Conservation (phyloP, 106 monocot species). For the Posidonia australis region DNA sequence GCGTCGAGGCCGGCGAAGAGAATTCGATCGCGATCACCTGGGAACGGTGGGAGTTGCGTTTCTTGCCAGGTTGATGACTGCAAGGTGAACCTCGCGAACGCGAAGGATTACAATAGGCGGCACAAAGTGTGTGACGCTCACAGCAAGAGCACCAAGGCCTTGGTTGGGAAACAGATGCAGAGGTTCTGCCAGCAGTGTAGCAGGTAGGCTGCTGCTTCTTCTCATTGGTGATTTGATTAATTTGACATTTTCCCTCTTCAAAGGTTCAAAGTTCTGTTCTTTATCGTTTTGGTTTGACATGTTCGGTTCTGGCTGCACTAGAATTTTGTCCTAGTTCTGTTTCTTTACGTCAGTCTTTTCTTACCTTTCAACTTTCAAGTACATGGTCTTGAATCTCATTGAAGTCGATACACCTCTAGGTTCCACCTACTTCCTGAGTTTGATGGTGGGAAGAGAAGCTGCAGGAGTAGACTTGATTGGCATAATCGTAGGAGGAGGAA, state of each 20-base stretch:
- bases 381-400: too few relatives aligned
- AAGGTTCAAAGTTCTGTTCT: too few relatives aligned
- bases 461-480: constrained; percentile 73
- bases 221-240: too few relatives aligned
- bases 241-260: too few relatives aligned
- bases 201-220: constrained; percentile 39
- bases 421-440: constrained; percentile 84
- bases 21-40: constrained; percentile 19
- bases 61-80: constrained; percentile 97
- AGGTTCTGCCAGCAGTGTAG: constrained; percentile 99
- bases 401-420: too few relatives aligned
- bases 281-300: too few relatives aligned
- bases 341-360: too few relatives aligned
- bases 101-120: constrained; percentile 89
- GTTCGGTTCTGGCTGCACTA: too few relatives aligned
- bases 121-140: constrained; percentile 93
- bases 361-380: too few relatives aligned
- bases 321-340: too few relatives aligned
- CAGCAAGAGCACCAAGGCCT: constrained; percentile 63
- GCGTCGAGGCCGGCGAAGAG: constrained; percentile 20
- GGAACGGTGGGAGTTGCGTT: constrained; percentile 28
- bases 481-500: constrained; percentile 88
- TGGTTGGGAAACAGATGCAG: constrained; percentile 79
- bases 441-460: constrained; percentile 94
- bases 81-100: constrained; percentile 47